These are phyloP conservation scores for Microbotryum intermedium DNA, from an alignment of 1,284 basidiomycete species.

Conservation along the genomic window DNA sequence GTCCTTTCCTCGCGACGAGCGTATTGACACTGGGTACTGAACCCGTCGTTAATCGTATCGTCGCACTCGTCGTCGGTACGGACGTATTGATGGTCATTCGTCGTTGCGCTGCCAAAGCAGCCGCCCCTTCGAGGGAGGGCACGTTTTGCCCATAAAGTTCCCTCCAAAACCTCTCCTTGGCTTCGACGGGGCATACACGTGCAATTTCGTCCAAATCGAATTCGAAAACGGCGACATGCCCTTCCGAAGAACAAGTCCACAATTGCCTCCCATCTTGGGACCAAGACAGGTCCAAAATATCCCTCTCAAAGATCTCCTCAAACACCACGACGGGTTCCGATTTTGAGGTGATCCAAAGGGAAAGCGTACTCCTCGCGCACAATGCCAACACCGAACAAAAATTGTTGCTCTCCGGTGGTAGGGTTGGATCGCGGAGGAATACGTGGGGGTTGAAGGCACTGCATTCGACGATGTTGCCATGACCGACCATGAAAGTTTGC, in stretches of 20 bases:
- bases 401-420: conserved; percentile 60
- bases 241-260: conserved; percentile 92
- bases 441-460: conserved; percentile 86
- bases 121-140: too few species aligned
- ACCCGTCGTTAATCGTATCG: too few species aligned
- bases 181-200: conserved; percentile 63
- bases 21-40: conserved; percentile 28
- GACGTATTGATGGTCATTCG: too few species aligned
- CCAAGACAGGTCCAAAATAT: conserved; percentile 95
- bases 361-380: conserved; percentile 62
- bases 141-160: conserved; percentile 39
- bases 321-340: conserved; percentile 84
- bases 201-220: conserved; percentile 75
- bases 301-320: conserved; percentile 85
- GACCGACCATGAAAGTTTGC: conserved; percentile 81
- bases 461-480: conserved; percentile 87
- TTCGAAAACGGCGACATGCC: conserved; percentile 77
- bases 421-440: conserved; percentile 63
- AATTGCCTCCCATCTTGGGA: conserved; percentile 82
- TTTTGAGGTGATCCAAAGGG: conserved; percentile 86
- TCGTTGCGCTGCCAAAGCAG: too few species aligned
- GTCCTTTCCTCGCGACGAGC: conserved; percentile 36
- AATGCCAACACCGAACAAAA: conserved; percentile 77
- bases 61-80: too few species aligned
- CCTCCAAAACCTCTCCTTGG: conserved; percentile 64